These are phyloP conservation scores for Breynia disticha DNA, from an alignment of 441 rosid species.

Conservation along the genomic window DNA sequence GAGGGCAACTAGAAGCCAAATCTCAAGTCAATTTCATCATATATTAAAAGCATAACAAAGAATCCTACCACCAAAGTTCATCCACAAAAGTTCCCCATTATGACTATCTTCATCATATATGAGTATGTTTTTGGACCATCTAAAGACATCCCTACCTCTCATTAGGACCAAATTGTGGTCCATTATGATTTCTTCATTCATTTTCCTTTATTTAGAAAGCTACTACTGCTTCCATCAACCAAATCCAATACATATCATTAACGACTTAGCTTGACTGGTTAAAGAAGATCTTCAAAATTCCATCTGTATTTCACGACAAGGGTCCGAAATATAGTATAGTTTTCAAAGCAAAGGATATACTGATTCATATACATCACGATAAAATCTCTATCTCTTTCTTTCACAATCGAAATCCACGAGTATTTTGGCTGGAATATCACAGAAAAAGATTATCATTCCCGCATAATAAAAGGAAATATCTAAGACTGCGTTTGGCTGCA, in stretches of 20 bases:
- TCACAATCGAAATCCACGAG: too few species aligned
- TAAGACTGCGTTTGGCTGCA: conserved; percentile 20
- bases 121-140: neutral
- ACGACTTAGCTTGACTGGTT: neutral
- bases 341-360: conserved; percentile 14
- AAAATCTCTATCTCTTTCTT: neutral
- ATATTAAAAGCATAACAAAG: conserved; percentile 5
- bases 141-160: neutral
- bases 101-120: neutral
- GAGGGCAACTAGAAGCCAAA: conserved; percentile 29
- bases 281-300: neutral
- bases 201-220: conserved; percentile 17
- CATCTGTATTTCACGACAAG: neutral
- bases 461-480: conserved; percentile 3
- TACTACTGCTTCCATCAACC: conserved; percentile 10
- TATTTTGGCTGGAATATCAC: neutral
- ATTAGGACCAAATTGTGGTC: neutral
- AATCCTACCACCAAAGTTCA: conserved; percentile 12
- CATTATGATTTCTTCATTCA: conserved; percentile 9
- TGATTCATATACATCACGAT: neutral
- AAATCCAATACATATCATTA: neutral
- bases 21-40: conserved; percentile 27
- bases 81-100: conserved; percentile 8
- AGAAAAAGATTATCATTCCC: conserved; percentile 14
- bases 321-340: conserved; percentile 9